Conservation (phyloP, 2,329 filamentous ascomycete species). For the Didymella keratinophila region DNA sequence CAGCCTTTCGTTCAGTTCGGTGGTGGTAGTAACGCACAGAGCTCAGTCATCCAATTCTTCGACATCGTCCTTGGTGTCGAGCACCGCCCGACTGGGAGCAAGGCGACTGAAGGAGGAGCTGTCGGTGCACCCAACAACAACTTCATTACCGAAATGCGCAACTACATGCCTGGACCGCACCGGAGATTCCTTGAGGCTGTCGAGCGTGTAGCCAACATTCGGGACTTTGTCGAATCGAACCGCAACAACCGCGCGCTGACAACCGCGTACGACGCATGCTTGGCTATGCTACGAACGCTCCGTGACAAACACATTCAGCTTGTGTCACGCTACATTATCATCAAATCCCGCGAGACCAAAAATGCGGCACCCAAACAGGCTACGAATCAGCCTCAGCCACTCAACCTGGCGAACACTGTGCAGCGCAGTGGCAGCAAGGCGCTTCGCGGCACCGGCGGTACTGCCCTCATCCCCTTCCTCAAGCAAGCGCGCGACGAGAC, state of each 20-base stretch:
- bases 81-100: constrained; percentile 87
- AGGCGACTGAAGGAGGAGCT: constrained; percentile 48
- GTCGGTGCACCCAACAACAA: constrained; percentile 70
- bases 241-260: constrained; percentile 70
- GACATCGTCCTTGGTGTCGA: constrained; percentile 89
- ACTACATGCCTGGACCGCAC: constrained; percentile 95
- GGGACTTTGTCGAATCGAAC: constrained; percentile 75
- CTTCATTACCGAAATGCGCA: constrained; percentile 96
- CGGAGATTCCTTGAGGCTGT: constrained; percentile 88
- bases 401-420: constrained; percentile 67
- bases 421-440: constrained; percentile 58
- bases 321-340: constrained; percentile 93
- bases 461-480: constrained; percentile 90
- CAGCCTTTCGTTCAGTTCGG: constrained; percentile 81
- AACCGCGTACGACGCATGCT: constrained; percentile 88
- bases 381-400: constrained; percentile 39
- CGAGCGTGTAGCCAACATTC: constrained; percentile 81
- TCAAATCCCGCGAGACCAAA: constrained; percentile 80
- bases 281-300: constrained; percentile 78
- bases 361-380: constrained; percentile 65
- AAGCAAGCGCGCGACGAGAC: constrained; percentile 98
- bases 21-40: constrained; percentile 96
- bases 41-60: constrained; percentile 96
- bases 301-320: constrained; percentile 96
- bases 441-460: constrained; percentile 90